phyloP scores from a whole-genome alignment of 768 basidiomycete genomes.

The Suillus plorans region DNA sequence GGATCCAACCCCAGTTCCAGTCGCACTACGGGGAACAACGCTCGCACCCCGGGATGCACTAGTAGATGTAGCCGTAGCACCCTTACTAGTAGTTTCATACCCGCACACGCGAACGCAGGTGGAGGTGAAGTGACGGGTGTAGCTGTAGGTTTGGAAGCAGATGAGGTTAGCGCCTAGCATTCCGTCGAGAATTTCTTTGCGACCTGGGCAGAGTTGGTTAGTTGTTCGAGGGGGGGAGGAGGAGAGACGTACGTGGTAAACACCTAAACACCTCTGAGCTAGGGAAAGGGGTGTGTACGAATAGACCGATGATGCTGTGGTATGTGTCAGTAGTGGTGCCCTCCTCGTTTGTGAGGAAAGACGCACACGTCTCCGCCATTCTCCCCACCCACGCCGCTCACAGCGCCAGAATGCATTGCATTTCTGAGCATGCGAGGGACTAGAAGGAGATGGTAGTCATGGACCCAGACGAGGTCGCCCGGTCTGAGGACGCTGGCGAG shows the following conservation, averaged over 20 bases:
- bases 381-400: conserved; percentile 18
- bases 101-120: conserved; percentile 96
- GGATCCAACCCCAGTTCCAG: not conserved
- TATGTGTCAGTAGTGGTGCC: conserved; percentile 1
- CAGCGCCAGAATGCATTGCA: conserved; percentile 36
- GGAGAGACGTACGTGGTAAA: conserved; percentile 66
- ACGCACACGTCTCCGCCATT: conserved; percentile 27
- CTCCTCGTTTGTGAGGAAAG: not conserved
- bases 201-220: conserved; percentile 39
- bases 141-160: conserved; percentile 97
- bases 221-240: not conserved
- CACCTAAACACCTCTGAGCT: conserved; percentile 95
- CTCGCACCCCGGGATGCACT: conserved; percentile 2
- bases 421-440: conserved; percentile 83
- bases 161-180: conserved; percentile 97
- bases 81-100: conserved; percentile 66
- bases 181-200: conserved; percentile 93
- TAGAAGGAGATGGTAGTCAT: conserved; percentile 95
- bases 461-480: conserved; percentile 93
- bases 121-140: conserved; percentile 91
- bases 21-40: conserved; percentile 6
- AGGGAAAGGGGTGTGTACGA: conserved; percentile 98
- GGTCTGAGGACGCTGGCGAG: conserved; percentile 77
- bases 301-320: conserved; percentile 73
- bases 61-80: conserved; percentile 1